Percentiles rank a stretch among this genome's conserved stretches.
These are phyloP conservation scores for Leccinum incarnatum DNA, from an alignment of 768 basidiomycete species.

Conservation along the genomic window DNA sequence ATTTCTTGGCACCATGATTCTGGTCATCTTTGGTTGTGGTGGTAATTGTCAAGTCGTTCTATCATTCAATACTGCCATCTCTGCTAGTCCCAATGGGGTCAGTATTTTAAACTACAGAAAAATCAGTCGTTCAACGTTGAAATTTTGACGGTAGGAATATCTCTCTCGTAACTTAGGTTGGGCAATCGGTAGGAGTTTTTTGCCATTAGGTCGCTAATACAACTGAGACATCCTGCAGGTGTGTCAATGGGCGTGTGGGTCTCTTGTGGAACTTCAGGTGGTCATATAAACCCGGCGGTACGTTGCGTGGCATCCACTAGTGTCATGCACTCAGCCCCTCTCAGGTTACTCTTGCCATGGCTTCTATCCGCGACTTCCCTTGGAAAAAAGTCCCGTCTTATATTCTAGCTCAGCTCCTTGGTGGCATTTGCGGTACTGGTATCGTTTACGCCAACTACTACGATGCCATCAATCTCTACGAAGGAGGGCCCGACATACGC, in stretches of 20 bases:
- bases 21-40: conserved; percentile 59
- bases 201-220: not conserved
- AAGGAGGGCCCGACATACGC: conserved; percentile 55
- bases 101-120: conserved; percentile 19
- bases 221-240: conserved; percentile 29
- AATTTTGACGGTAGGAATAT: conserved; percentile 11
- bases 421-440: conserved; percentile 57
- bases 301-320: conserved; percentile 10
- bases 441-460: conserved; percentile 63
- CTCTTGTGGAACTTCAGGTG: conserved; percentile 64
- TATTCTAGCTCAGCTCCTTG: conserved; percentile 60
- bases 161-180: conserved; percentile 29
- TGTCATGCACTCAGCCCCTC: not conserved
- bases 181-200: conserved; percentile 27
- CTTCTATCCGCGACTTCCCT: conserved; percentile 69
- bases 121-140: not conserved
- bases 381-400: conserved; percentile 78
- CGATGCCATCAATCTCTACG: conserved; percentile 63
- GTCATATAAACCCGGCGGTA: conserved; percentile 74
- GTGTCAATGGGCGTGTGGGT: conserved; percentile 69
- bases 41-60: conserved; percentile 57
- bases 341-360: conserved; percentile 68
- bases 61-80: conserved; percentile 43
- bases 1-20: conserved; percentile 56
- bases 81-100: conserved; percentile 54